Conservation (phyloP, 768 basidiomycete genomes). For the Boletus coccyginus region DNA sequence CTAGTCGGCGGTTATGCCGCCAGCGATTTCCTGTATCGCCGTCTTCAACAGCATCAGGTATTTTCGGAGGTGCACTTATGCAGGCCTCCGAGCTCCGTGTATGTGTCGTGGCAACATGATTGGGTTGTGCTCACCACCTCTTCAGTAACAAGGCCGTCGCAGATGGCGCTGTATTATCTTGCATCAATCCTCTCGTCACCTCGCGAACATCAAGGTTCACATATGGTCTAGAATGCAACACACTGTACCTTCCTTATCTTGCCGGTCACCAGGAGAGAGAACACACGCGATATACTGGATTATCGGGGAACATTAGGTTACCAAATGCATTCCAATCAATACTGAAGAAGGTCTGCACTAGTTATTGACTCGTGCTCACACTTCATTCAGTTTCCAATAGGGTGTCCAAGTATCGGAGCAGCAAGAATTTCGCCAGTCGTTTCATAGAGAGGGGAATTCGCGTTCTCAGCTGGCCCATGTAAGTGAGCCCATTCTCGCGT, state of each 20-base stretch:
- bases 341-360: slow-evolving; percentile 26
- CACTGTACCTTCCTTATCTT: slow-evolving; percentile 22
- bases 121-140: too few species aligned
- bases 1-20: slow-evolving; percentile 53
- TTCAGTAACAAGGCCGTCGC: slow-evolving; percentile 50
- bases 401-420: slow-evolving; percentile 19
- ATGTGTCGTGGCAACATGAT: too few species aligned
- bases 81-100: slow-evolving; percentile 51
- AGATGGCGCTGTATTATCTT: slow-evolving; percentile 41
- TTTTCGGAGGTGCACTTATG: slow-evolving; percentile 39
- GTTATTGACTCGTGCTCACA: too few species aligned
- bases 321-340: slow-evolving; percentile 38
- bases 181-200: slow-evolving; percentile 44
- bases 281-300: slow-evolving; percentile 13
- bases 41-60: slow-evolving; percentile 37
- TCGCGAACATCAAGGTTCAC: slow-evolving; percentile 42
- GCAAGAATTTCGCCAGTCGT: slow-evolving; percentile 17
- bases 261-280: slow-evolving; percentile 35
- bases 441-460: not conserved
- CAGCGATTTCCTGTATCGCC: slow-evolving; percentile 43
- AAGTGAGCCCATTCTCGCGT: slow-evolving; percentile 8
- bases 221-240: slow-evolving; percentile 33
- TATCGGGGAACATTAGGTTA: slow-evolving; percentile 30
- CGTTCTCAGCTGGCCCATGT: not conserved
- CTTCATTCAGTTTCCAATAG: not conserved